These are phyloP conservation scores for Lotmaria passim DNA, from an alignment of 208 protist genomes.

Conservation along the genomic window DNA sequence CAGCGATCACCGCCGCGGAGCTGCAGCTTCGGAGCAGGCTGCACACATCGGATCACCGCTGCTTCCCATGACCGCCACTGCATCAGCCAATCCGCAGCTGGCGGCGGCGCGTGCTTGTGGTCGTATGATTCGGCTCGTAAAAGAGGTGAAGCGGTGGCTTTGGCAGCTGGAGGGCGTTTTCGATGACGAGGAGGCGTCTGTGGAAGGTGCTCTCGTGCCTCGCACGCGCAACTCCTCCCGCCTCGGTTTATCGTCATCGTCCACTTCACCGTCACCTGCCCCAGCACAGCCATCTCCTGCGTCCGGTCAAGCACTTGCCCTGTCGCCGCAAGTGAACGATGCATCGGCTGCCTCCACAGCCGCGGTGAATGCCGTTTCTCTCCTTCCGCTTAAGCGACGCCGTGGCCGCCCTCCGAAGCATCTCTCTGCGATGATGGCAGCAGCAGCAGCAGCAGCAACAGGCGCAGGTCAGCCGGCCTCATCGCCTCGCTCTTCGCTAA, in stretches of 20 bases:
- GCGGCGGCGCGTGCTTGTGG: slow-evolving; percentile 1
- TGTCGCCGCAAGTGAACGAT: background rate
- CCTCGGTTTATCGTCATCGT: background rate
- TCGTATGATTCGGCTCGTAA: slow-evolving; percentile 19
- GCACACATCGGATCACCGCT: background rate
- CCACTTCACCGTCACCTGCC: background rate
- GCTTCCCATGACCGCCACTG: background rate
- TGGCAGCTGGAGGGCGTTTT: slow-evolving; percentile 42
- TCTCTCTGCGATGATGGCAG: slow-evolving; percentile 13
- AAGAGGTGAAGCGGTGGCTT: slow-evolving; percentile 48
- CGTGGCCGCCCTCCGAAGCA: slow-evolving; percentile 33
- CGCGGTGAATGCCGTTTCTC: background rate
- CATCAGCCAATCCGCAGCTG: slow-evolving; percentile 1
- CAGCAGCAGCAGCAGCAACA: background rate
- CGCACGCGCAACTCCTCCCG: background rate
- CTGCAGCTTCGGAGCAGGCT: background rate
- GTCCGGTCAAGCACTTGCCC: background rate
- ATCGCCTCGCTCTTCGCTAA: background rate
- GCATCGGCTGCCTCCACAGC: background rate
- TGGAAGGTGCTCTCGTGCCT: background rate
- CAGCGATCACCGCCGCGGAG: background rate
- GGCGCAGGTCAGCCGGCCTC: background rate
- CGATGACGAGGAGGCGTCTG: slow-evolving; percentile 8
- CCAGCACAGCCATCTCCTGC: background rate
- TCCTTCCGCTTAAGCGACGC: slow-evolving; percentile 15